phyloP scores from a whole-genome alignment of 2,329 filamentous ascomycete genomes.

The Stemphylium beticola region DNA sequence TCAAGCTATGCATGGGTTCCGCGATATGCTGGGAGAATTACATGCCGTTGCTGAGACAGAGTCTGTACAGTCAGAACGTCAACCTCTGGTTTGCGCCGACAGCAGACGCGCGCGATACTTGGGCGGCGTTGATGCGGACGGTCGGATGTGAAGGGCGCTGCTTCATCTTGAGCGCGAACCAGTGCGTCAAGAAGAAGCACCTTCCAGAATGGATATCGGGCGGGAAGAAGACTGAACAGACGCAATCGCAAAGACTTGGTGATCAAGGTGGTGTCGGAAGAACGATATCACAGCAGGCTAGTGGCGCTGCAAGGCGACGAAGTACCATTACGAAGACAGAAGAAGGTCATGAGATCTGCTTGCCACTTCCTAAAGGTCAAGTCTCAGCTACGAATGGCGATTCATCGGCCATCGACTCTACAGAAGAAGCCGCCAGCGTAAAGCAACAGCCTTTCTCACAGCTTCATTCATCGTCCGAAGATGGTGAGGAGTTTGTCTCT shows the following conservation, averaged over 20 bases:
- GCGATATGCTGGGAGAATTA: slow-evolving; percentile 98
- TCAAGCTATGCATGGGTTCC: slow-evolving; percentile 78
- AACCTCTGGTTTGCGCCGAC: slow-evolving; percentile 92
- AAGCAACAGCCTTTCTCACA: slow-evolving; percentile 21
- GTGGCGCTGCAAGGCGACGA: slow-evolving; percentile 38
- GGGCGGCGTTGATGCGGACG: slow-evolving; percentile 82
- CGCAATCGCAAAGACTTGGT: slow-evolving; percentile 2
- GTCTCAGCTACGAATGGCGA: slow-evolving; percentile 15
- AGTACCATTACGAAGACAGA: slow-evolving; percentile 51
- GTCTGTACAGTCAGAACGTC: slow-evolving; percentile 86
- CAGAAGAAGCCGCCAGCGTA: slow-evolving; percentile 26
- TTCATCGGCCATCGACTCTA: slow-evolving; percentile 32
- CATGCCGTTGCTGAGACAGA: slow-evolving; percentile 86
- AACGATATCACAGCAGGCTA: slow-evolving; percentile 6
- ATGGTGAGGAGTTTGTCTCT: slow-evolving; percentile 62
- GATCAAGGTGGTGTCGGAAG: slow-evolving; percentile 8
- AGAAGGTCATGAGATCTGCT: slow-evolving; percentile 55
- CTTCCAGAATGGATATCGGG: slow-evolving; percentile 63
- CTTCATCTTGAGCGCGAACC: slow-evolving; percentile 86
- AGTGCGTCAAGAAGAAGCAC: slow-evolving; percentile 70
- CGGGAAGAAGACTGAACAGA: slow-evolving; percentile 7
- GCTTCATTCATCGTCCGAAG: slow-evolving; percentile 7
- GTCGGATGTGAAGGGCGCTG: slow-evolving; percentile 81
- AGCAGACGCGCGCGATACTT: slow-evolving; percentile 82
- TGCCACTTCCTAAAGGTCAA: slow-evolving; percentile 40